Base-by-base conservation (phyloP, 352 stramenopile genomes). In the Peronospora farinosa region DNA sequence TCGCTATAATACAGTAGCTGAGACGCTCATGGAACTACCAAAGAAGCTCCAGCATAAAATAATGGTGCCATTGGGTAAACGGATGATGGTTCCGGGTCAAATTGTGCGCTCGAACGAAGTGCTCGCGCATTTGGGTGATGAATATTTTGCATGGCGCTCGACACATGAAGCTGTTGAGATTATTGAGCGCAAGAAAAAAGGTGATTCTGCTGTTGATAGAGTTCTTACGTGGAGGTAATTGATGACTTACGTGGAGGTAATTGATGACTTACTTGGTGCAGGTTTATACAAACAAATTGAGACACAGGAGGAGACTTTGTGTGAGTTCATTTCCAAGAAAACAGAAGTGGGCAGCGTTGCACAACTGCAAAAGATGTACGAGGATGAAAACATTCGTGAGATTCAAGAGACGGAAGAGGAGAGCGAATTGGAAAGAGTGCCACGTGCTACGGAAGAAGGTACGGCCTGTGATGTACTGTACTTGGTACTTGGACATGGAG, bases 61-160 rank as follows among this genome's bases (percentile, higher is more conserved):
- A 8, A 93, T 93, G 82, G 82, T 88, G 19, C 83, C 83, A 28
- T 61, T 94, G 15, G 83, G 83, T 19, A 91, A 91, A 61, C 77
- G 81, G 27, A 78, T 80, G 1, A 91, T 92, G 74, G 76, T 86
- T 40, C 78, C 81, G 2, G 83, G 83, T 37, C 88, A 82, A 48
- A 87, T 94, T 35, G 67, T 91, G 45, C 80, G 79, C 40, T 84
- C 83, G 28, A 94, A 94, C 33, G 83, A 94, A 63, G 72, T 94
- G 44, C 60, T 92, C 10, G 74, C 78, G 28, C 79, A 92, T 51
- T 50, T 94, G 25, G 83, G 83, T 6, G 80, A 90, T 53, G 75
- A 90, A 9, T 88, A 87, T 60, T 92, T 84, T 57, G 72, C 76
- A 21, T 92, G 82, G 80, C 72, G 84, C 49, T 84, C 77, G 32